Percentiles rank a stretch among this genome's conserved stretches.
These are phyloP conservation scores for Magnusiomyces magnusii DNA, from an alignment of 1,139 yeast species.

Conservation along the genomic window DNA sequence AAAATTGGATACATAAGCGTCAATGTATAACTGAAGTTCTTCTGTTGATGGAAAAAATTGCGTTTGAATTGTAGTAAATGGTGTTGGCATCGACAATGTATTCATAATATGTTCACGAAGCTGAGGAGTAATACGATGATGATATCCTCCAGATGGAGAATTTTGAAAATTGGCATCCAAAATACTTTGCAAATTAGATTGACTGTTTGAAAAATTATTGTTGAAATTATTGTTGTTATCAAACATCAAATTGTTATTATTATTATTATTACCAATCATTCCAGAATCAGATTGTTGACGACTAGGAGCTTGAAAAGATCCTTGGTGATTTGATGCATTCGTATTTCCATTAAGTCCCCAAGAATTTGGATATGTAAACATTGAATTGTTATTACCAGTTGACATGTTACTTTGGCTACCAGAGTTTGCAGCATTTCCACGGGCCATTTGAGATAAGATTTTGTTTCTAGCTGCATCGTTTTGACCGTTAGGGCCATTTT, in stretches of 20 bases:
- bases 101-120: slow-evolving; percentile 56
- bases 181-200: neutral
- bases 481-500: too few species aligned
- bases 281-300: neutral
- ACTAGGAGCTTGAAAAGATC: too few species aligned
- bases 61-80: slow-evolving; percentile 43
- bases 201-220: too few species aligned
- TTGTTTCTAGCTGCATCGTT: too few species aligned
- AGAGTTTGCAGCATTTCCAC: slow-evolving; percentile 1
- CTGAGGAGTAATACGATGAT: slow-evolving; percentile 48
- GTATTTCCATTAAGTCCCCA: neutral
- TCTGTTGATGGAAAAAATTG: slow-evolving; percentile 59
- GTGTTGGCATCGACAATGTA: slow-evolving; percentile 51
- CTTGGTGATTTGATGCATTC: too few species aligned
- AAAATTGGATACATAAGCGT: slow-evolving; percentile 64
- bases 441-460: neutral
- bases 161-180: neutral
- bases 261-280: too few species aligned
- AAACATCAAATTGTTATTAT: too few species aligned
- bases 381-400: neutral
- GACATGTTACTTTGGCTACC: too few species aligned
- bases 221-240: too few species aligned
- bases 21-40: slow-evolving; percentile 69
- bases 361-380: neutral
- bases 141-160: neutral